Evolutionary conservation across 2,329 filamentous ascomycete genomes (phyloP), one percentile per base, ranked within the genome.

Genomic region (Ophiostoma australiae): DNA sequence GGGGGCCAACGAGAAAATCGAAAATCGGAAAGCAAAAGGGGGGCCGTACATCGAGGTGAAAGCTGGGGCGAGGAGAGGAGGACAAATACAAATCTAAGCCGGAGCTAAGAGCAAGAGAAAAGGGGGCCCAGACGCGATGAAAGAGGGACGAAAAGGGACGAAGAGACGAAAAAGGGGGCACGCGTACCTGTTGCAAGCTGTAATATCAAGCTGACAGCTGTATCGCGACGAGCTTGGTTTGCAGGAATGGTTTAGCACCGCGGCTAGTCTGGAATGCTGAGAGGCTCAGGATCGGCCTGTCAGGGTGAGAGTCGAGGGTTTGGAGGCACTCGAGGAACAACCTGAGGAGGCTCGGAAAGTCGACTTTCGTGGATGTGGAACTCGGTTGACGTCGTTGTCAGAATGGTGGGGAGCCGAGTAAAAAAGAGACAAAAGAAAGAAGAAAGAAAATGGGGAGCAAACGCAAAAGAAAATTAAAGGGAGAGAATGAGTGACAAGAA

Each of bases 301-400:
- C 44, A 48, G 44, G 44, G 20, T 48, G 44, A 48, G 44, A n/a
- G 15, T 48, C 20, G 44, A 48, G 44, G 17, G 7, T 82, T 81
- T 78, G 78, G 76, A 77, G 76, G 74, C 75, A 69, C 74, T 76
- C 76, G 74, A 77, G 76, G 75, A 76, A 76, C 73, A 75, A 31
- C 27, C 27, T 73, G 75, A 75, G 4, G 66, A 68, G 35, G 55
- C 39, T 55, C 72, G 71, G 70, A 73, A 75, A 69, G 72, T 33
- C 23, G 58, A 35, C 4, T 41, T 66, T 66, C 33, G 20, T 15
- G 33, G 63, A n/a, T 66, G 63, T 39, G 63, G 35, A 39, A 39
- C 35, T 66, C 20, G 63, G 23, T 39, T 39, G 63, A 39, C 20
- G 63, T 66, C 20, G 63, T 66, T 66, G 20, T 66, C 35, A 66